Evolutionary conservation across 2,329 filamentous ascomycete species (phyloP), one percentile per base, ranked within the genome.

Genomic region (Blastomyces parvus): DNA sequence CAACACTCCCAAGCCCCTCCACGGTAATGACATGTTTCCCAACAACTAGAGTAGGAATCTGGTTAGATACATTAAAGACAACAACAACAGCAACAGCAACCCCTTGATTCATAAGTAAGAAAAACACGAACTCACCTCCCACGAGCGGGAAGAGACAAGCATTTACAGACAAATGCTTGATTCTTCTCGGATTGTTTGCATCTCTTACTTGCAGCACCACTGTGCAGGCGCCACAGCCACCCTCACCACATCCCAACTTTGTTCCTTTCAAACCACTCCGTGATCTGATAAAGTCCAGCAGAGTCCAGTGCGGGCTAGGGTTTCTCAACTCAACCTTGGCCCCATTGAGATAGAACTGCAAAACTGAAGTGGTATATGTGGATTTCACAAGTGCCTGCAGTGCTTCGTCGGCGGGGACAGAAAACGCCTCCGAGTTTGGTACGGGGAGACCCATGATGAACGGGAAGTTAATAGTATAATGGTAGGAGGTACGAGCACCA

Each of bases 11-110:
- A 68, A 96, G 92, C 14, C 91, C 91, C 76, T 96, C 91, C 56
- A 96, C 86, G 8, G 91, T 96, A 74, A 96, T 91, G 70, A 96
- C 89, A 81, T 96, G 91, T 73, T 96, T 96, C 58, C 91, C 91
- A 72, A 95, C 90, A 40, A 96, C 84, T 61, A 44, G 14, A 33
- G 22, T 22, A 46, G 5, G 22, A 30, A 7, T 8, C 38, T 17
- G 2, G 53, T 63, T 14, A 64, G 25, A 36, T 8, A 36, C 38
- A 14, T 4, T 4, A 46, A 46, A 14, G 36, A 33, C 46, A 13
- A 57, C 11, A 7, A 50, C 30, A 27, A 19, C 14, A 25, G 22
- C 46, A 13, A 57, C 11, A 7, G 40, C 30, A 27, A 19, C 14
- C 40, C 40, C 17, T 19, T 13, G 25, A 50, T 22, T 27, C 13